Conservation (phyloP, 139 green algal species). For the Coccomyxa sp. region DNA sequence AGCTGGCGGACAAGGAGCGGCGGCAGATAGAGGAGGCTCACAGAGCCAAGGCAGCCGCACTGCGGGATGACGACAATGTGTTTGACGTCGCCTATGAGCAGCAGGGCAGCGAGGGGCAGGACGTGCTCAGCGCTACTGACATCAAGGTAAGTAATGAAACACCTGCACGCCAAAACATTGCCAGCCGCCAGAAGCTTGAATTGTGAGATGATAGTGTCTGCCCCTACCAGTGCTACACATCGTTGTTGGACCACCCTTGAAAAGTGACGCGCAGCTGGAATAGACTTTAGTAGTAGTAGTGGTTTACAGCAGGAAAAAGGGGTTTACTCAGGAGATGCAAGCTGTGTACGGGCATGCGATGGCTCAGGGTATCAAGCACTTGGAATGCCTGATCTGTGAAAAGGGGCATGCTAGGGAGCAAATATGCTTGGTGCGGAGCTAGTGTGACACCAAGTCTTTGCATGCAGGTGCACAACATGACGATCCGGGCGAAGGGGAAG, state of each 20-base stretch:
- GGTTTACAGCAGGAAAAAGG: too few relatives aligned
- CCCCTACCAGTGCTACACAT: too few relatives aligned
- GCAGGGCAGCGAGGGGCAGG: conserved; percentile 52
- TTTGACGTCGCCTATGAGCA: conserved; percentile 93
- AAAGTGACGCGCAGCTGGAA: too few relatives aligned
- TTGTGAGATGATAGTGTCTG: too few relatives aligned
- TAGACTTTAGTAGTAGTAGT: too few relatives aligned
- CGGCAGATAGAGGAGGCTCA: conserved; percentile 73
- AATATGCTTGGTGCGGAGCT: background rate
- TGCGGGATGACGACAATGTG: conserved; percentile 93
- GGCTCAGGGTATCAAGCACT: background rate
- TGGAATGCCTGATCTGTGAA: background rate
- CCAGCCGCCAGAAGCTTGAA: too few relatives aligned
- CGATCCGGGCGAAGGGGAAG: conserved; percentile 96
- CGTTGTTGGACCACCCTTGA: too few relatives aligned
- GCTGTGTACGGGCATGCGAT: background rate
- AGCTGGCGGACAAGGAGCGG: conserved; percentile 79
- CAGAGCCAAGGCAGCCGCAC: conserved; percentile 72
- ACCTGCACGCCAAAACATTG: too few relatives aligned
- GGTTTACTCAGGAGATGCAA: too few relatives aligned
- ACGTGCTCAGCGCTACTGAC: conserved; percentile 67
- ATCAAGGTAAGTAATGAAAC: conserved; percentile 85
- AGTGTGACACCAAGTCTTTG: background rate
- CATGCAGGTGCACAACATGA: conserved; percentile 89
- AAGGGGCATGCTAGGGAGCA: background rate